Conservation (phyloP, 345 rosid species). For the Bretschneidera sinensis region DNA sequence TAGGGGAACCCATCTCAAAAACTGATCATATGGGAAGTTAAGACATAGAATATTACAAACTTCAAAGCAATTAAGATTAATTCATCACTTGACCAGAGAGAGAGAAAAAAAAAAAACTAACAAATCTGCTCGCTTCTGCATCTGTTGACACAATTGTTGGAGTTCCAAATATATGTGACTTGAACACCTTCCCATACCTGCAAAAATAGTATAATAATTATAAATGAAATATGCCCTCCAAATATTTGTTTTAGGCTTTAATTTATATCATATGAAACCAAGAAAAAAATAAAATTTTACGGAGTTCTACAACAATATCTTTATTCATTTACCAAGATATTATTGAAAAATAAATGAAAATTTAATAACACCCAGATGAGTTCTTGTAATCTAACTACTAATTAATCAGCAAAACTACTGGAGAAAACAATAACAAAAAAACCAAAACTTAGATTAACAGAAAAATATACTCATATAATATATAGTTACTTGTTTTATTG, state of each 20-base stretch:
- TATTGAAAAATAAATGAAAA: too few relatives aligned
- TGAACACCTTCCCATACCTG: conserved; percentile 94
- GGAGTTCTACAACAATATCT: too few relatives aligned
- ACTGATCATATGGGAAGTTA: neutral
- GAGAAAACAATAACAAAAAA: neutral
- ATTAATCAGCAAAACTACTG: neutral
- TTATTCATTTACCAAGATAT: too few relatives aligned
- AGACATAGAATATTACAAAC: too few relatives aligned
- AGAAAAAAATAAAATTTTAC: too few relatives aligned
- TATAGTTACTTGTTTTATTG: too few relatives aligned
- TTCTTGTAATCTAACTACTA: neutral
- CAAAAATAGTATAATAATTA: neutral
- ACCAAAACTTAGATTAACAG: neutral
- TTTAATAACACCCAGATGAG: too few relatives aligned
- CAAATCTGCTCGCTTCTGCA: conserved; percentile 74
- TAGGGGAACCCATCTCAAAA: too few relatives aligned
- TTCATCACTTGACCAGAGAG: conserved; percentile 15
- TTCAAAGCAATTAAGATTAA: conserved; percentile 7
- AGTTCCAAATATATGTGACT: conserved; percentile 91
- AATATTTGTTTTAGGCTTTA: neutral
- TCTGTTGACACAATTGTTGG: conserved; percentile 87
- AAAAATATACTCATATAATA: too few relatives aligned
- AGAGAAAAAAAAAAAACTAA: conserved; percentile 29
- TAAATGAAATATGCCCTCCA: neutral
- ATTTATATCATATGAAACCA: too few relatives aligned